Evolutionary conservation across 1,284 basidiomycete genomes (phyloP).

Genomic region (Coniferiporia sulphurascens): DNA sequence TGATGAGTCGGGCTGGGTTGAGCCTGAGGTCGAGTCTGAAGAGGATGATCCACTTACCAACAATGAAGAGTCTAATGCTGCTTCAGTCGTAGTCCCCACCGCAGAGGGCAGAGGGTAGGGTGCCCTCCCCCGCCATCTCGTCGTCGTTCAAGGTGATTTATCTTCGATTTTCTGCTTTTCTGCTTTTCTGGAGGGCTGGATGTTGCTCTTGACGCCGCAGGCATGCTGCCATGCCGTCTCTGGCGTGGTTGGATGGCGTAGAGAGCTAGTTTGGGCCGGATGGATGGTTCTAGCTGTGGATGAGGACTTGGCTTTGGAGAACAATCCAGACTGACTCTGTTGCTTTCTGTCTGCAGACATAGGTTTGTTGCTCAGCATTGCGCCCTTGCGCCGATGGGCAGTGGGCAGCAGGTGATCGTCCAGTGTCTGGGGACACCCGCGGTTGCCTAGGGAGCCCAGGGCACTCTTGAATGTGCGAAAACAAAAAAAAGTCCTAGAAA

Average conservation of each 20-base stretch:
- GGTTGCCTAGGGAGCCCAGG: too few species aligned
- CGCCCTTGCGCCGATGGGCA: too few species aligned
- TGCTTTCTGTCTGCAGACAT: constrained; percentile 32
- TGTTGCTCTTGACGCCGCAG: not conserved
- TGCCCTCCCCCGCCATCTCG: too few species aligned
- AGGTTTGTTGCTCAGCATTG: constrained; percentile 82
- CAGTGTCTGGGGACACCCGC: too few species aligned
- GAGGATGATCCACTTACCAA: constrained; percentile 25
- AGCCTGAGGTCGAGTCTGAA: constrained; percentile 28
- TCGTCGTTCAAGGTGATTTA: too few species aligned
- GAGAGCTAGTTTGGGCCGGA: not conserved
- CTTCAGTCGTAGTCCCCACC: too few species aligned
- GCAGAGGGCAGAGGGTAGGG: too few species aligned
- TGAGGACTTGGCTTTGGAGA: not conserved
- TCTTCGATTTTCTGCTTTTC: too few species aligned
- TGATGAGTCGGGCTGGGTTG: constrained; percentile 2
- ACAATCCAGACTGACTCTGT: not conserved
- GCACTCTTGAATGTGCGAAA: too few species aligned
- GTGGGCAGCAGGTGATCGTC: too few species aligned
- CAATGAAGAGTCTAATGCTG: constrained; percentile 5
- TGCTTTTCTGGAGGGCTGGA: too few species aligned
- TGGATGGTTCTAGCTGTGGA: not conserved
- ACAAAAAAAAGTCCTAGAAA: too few species aligned
- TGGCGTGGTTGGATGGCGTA: not conserved
- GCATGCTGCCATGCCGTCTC: not conserved